Evolutionary conservation across 805 yeast species (phyloP).

Genomic region (Metschnikowia reukaufii): DNA sequence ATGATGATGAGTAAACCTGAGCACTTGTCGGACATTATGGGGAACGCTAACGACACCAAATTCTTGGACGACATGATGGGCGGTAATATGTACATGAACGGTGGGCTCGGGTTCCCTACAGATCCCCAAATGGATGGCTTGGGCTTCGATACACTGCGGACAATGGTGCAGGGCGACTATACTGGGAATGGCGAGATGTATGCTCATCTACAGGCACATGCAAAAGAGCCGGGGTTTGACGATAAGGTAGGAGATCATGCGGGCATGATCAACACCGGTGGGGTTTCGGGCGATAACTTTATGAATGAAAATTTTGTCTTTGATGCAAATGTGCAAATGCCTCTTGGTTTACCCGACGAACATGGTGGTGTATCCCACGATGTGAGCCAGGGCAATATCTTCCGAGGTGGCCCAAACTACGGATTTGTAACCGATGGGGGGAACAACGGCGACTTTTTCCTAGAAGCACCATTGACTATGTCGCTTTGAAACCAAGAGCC

Average conservation of each 20-base stretch:
- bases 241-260: conserved; percentile 12
- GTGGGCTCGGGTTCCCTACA: conserved; percentile 4
- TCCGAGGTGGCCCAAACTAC: conserved; percentile 3
- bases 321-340: conserved; percentile 4
- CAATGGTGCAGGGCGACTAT: conserved; percentile 4
- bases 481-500: not conserved
- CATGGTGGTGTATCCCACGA: not conserved
- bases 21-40: conserved; percentile 3
- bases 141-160: conserved; percentile 6
- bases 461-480: conserved; percentile 10
- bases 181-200: conserved; percentile 1
- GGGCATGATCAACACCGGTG: conserved; percentile 10
- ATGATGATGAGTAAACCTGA: conserved; percentile 5
- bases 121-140: conserved; percentile 6
- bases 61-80: conserved; percentile 9
- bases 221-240: not conserved
- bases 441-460: conserved; percentile 7
- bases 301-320: conserved; percentile 5
- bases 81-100: conserved; percentile 1
- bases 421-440: conserved; percentile 7
- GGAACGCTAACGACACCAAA: conserved; percentile 1
- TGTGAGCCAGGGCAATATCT: conserved; percentile 3
- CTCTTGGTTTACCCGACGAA: conserved; percentile 3
- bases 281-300: conserved; percentile 3
- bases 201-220: not conserved